Evolutionary conservation across 352 stramenopile genomes (phyloP).

Genomic region (Phytophthora pinifolia): DNA sequence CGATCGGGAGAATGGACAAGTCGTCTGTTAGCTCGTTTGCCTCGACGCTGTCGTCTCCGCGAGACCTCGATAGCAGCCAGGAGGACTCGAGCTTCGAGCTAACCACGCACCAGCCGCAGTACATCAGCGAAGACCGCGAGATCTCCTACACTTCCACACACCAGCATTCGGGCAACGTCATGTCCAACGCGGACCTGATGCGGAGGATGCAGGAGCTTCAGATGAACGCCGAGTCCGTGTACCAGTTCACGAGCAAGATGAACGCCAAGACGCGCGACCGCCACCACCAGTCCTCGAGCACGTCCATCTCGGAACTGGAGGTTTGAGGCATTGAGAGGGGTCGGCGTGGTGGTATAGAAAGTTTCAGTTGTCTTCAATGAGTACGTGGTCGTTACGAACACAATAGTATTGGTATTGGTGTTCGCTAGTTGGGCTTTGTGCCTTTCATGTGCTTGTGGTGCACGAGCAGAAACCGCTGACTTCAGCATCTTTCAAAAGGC

Average conservation of each 20-base stretch:
- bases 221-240: constrained; percentile 57
- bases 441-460: no score
- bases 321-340: no score
- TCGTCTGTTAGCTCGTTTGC: constrained; percentile 15
- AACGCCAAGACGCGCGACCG: constrained; percentile 24
- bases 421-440: no score
- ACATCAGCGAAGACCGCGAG: constrained; percentile 15
- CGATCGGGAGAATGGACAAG: constrained; percentile 15
- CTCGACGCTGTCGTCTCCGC: constrained; percentile 19
- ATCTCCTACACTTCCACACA: constrained; percentile 12
- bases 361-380: no score
- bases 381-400: no score
- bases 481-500: no score
- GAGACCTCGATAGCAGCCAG: constrained; percentile 20
- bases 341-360: no score
- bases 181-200: constrained; percentile 30
- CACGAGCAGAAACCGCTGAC: no score
- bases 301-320: constrained; percentile 27
- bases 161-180: not conserved
- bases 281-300: constrained; percentile 13
- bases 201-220: constrained; percentile 58
- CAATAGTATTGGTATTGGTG: no score
- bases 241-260: constrained; percentile 57
- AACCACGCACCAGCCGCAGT: constrained; percentile 16
- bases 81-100: constrained; percentile 22